Base-by-base conservation (phyloP, 2,329 filamentous ascomycete species). In the Fusarium buxicola region DNA sequence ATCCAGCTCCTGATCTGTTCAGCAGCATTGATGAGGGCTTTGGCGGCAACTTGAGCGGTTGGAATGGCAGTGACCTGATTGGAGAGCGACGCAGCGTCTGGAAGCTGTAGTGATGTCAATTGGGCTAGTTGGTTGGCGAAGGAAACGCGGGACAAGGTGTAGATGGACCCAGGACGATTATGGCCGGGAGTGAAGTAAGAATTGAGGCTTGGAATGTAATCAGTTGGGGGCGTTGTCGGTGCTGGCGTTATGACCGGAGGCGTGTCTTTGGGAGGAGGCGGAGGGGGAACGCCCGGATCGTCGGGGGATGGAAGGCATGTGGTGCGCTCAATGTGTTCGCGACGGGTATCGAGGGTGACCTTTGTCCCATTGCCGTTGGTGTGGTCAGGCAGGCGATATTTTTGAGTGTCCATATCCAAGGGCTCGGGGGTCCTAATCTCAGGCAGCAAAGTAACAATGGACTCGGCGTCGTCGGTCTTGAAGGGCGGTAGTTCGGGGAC, bases 1-100 rank as follows among this genome's bases (percentile, higher is more conserved):
- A 97, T 97, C 95, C 95, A 99, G 71, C 90, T 89, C 63, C 90
- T 86, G 66, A 99, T 98, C 76, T 98, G 94, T 60, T 96, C 92
- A 5, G 94, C 92, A 10, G 94, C 92, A 66, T 92, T 91, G 65
- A 92, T 90, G 51, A 98, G 83, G 1, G 93, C 92, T 58, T 87
- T 90, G 9, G 92, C 88, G 24, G 94, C 95, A n/a, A 89, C 86
- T 57, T 91, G 88, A 3, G 94, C 92, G 0, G 91, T 95, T 9
- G 92, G 88, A 43, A 98, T 95, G 13, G 92, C 89, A 8, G 89
- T 87, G 44, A 99, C 93, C 72, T 90, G 92, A 63, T 88, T 90
- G 25, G 92, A 92, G 18, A 99, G 83, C 1, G 92, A 89, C 38
- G 89, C 88, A 48, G 94, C 92, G 74, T 96, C 90, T 2, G 95